A percentile compares a stretch with the other conserved stretches of the same genome.
These are phyloP conservation scores for Actinomortierella ambigua DNA, from an alignment of 371 early-diverging fungal species.

Conservation along the genomic window DNA sequence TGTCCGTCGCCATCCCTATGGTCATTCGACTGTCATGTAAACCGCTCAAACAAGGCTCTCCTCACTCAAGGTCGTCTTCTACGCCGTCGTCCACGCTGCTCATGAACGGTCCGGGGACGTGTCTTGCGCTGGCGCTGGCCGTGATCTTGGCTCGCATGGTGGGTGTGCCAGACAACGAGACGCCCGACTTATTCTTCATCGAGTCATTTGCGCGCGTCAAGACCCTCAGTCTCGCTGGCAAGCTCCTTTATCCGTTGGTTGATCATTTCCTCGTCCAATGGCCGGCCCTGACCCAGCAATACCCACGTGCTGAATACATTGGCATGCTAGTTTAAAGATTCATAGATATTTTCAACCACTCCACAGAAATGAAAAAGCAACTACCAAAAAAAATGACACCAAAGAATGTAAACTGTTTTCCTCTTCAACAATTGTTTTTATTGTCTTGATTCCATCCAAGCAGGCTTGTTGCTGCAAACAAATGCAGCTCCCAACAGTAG, in stretches of 20 bases:
- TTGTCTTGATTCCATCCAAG: slow-evolving; percentile 47
- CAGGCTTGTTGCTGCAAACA: slow-evolving; percentile 48
- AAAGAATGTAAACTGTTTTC: no score
- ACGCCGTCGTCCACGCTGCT: slow-evolving; percentile 2
- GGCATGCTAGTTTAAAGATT: slow-evolving; percentile 72
- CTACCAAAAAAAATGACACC: neutral
- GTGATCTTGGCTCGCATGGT: slow-evolving; percentile 28
- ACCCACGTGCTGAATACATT: slow-evolving; percentile 70
- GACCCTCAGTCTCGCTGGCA: slow-evolving; percentile 84
- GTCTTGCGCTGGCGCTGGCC: slow-evolving; percentile 64
- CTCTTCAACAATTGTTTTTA: slow-evolving; percentile 15
- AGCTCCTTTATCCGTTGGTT: slow-evolving; percentile 75
- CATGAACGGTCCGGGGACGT: slow-evolving; percentile 94
- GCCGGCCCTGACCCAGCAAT: slow-evolving; percentile 62
- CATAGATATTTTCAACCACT: neutral
- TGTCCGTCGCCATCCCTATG: slow-evolving; percentile 42
- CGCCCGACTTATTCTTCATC: slow-evolving; percentile 76
- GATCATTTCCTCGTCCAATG: slow-evolving; percentile 94
- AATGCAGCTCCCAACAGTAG: slow-evolving; percentile 51
- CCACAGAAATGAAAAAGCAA: neutral
- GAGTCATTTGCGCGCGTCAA: slow-evolving; percentile 93
- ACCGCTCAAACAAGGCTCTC: slow-evolving; percentile 1
- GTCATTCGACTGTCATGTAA: slow-evolving; percentile 49
- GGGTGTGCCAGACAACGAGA: slow-evolving; percentile 63
- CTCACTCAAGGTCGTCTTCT: neutral